Conservation (phyloP, 2,329 filamentous ascomycete genomes). For the Sphaerulina vaccinii region DNA sequence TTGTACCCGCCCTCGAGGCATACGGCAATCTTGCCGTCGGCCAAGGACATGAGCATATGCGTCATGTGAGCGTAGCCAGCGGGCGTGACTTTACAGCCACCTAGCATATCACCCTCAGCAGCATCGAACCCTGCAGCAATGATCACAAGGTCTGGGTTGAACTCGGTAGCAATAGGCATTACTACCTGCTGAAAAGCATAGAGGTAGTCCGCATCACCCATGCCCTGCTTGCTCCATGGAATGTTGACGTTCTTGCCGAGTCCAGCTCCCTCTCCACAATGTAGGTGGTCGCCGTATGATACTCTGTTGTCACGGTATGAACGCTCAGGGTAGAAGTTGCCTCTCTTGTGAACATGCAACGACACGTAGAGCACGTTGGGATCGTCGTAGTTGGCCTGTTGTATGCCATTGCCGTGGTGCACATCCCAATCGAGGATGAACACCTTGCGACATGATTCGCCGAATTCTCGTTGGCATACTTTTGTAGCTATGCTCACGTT, state of each 20-base stretch:
- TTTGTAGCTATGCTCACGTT: constrained; percentile 92
- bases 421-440: constrained; percentile 89
- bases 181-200: constrained; percentile 93
- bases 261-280: constrained; percentile 58
- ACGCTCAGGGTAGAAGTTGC: constrained; percentile 75
- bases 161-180: constrained; percentile 93
- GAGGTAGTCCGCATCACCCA: constrained; percentile 97
- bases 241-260: constrained; percentile 67
- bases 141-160: constrained; percentile 90
- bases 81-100: constrained; percentile 88
- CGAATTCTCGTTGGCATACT: constrained; percentile 79
- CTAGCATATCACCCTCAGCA: constrained; percentile 86
- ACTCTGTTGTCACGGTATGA: constrained; percentile 57
- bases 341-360: constrained; percentile 81
- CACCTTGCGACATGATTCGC: constrained; percentile 77
- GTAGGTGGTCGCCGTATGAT: constrained; percentile 58
- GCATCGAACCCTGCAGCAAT: constrained; percentile 96
- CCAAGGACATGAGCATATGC: constrained; percentile 96
- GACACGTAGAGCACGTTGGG: constrained; percentile 96
- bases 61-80: constrained; percentile 97
- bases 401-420: constrained; percentile 83
- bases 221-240: constrained; percentile 67
- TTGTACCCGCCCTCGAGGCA: constrained; percentile 97
- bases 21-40: constrained; percentile 83
- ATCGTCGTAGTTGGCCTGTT: constrained; percentile 93